These are phyloP conservation scores for Tolypocladium cylindrosporum DNA, from an alignment of 2,329 filamentous ascomycete species.

Conservation along the genomic window DNA sequence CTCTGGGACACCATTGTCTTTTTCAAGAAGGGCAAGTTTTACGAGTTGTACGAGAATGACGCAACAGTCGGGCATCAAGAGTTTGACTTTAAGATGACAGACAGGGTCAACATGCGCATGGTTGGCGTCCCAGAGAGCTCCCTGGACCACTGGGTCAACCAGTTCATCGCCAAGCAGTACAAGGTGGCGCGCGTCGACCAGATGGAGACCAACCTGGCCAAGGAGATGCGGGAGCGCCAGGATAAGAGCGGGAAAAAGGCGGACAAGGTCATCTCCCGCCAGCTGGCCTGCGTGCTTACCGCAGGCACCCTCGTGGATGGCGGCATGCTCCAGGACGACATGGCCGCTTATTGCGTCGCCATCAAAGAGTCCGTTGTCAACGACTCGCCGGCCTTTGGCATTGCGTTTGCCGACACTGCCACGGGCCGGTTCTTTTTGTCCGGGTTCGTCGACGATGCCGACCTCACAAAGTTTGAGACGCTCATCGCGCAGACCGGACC, in stretches of 20 bases:
- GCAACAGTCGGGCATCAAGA: slow-evolving; percentile 92
- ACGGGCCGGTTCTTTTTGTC: slow-evolving; percentile 94
- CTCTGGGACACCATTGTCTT: slow-evolving; percentile 97
- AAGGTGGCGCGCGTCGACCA: slow-evolving; percentile 97
- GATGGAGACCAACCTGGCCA: slow-evolving; percentile 88
- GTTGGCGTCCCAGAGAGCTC: slow-evolving; percentile 94
- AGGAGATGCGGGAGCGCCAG: slow-evolving; percentile 96
- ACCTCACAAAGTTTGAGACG: slow-evolving; percentile 95
- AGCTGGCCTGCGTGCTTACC: slow-evolving; percentile 84
- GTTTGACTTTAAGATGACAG: slow-evolving; percentile 95
- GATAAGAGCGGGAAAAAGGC: slow-evolving; percentile 56
- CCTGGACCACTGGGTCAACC: slow-evolving; percentile 93
- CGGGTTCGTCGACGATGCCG: slow-evolving; percentile 81
- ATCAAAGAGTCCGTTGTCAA: slow-evolving; percentile 77
- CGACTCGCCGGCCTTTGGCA: slow-evolving; percentile 73
- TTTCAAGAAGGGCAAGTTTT: slow-evolving; percentile 99
- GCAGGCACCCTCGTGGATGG: slow-evolving; percentile 89
- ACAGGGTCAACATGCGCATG: slow-evolving; percentile 99
- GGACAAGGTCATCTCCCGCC: slow-evolving; percentile 87
- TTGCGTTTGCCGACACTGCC: slow-evolving; percentile 90
- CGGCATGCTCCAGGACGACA: slow-evolving; percentile 94
- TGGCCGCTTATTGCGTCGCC: slow-evolving; percentile 91
- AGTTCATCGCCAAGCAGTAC: slow-evolving; percentile 96
- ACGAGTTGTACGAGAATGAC: slow-evolving; percentile 96
- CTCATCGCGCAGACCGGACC: slow-evolving; percentile 88